Evolutionary conservation across 805 yeast species (phyloP), one percentile per base, ranked within the genome.

Genomic region (Candida germanica): DNA sequence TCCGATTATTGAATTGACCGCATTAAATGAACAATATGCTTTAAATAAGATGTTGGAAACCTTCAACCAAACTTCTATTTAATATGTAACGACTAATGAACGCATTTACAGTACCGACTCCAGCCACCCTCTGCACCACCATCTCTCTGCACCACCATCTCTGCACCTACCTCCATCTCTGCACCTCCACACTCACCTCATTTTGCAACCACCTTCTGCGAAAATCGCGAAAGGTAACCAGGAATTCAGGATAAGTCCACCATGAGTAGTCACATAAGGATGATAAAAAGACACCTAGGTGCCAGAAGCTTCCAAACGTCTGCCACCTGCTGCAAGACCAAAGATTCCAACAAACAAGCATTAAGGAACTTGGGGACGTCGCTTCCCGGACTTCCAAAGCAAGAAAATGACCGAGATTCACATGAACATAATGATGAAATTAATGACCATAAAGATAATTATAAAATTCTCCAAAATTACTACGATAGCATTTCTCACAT

Each of bases 1-100:
- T 41, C 69, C 69, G 12, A 38, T 51, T 7, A 59, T 62, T 26
- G 69, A 62, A 42, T 42, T 58, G 29, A 47, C 66, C 10, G 69
- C 69, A 8, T 44, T 52, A 27, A 58, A 56, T 20, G 69, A 61
- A 43, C 66, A 61, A 39, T 47, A 49, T 24, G 57, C 58, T 39
- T 56, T 62, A 42, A 59, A 59, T 35, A 48, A 46, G 29, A 46
- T 58, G 40, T 47, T 58, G 35, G 46, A 48, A 26, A 35, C 38
- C 17, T 42, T 45, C 28, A 35, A 41, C 18, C 25, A 16, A 9
- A 33, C 41, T 6, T 12, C 33, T 12, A 24, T 32, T 26, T 37
- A n/a, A 15, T 10, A 24, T 31, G 17, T 26, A 26, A 27, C 14
- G 36, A 36, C 9, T 36, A 31, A 36, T 31, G 36, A 31, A 15